These are phyloP conservation scores for Xylariaceae sp. DNA, from an alignment of 2,329 filamentous ascomycete genomes.

Conservation along the genomic window DNA sequence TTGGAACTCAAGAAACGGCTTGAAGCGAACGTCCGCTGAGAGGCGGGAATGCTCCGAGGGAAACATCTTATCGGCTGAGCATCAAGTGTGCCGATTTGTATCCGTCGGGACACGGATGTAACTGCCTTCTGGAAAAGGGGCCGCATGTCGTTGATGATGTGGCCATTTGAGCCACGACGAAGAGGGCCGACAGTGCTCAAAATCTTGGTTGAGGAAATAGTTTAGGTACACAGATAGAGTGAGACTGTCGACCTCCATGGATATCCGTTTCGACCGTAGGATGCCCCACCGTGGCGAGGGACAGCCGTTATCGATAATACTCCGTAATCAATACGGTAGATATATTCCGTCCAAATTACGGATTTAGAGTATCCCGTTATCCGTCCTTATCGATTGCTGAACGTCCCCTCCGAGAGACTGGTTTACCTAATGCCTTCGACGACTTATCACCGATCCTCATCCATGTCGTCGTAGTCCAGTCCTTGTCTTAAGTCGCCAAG, in stretches of 20 bases:
- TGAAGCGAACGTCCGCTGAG: slow-evolving; percentile 58
- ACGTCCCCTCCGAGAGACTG: neutral
- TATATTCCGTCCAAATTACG: no score
- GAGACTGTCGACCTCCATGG: no score
- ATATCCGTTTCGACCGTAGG: no score
- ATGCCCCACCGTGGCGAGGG: no score
- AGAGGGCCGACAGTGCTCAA: slow-evolving; percentile 2
- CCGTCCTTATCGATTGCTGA: neutral
- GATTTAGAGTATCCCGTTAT: no score
- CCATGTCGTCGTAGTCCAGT: neutral
- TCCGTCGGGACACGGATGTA: slow-evolving; percentile 22
- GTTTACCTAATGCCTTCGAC: neutral
- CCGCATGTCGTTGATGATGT: slow-evolving; percentile 26
- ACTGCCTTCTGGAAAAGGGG: slow-evolving; percentile 26
- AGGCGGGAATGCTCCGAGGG: slow-evolving; percentile 41
- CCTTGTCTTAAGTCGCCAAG: neutral
- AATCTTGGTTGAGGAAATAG: no score
- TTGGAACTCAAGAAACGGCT: slow-evolving; percentile 48
- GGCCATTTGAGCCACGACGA: slow-evolving; percentile 23
- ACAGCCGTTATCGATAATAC: no score
- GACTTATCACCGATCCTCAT: neutral
- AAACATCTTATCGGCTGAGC: slow-evolving; percentile 36
- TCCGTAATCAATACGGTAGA: no score
- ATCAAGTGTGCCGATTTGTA: slow-evolving; percentile 31
- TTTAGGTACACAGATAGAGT: no score